Base-by-base conservation (phyloP, 2,329 filamentous ascomycete species). In the Diaporthe amygdali region DNA sequence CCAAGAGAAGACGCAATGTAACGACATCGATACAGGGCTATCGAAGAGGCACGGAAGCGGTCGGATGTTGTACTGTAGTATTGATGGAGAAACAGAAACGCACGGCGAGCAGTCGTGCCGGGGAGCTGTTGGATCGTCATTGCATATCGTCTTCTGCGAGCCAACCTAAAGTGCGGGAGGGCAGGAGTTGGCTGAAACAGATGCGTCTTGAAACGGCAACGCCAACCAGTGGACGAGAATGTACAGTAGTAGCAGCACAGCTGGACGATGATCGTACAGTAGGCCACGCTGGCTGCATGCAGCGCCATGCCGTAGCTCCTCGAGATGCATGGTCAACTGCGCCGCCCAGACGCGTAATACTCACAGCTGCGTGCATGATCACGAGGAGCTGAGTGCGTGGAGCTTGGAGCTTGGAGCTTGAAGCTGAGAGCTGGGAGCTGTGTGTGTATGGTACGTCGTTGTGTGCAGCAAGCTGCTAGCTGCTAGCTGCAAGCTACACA, bases 101-200 rank as follows among this genome's bases (percentile, higher is more conserved):
- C 56, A 63, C 27, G 56, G 39, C 34, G 25, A 47, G 56, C 27
- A 47, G 56, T 39, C n/a, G 59, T 37, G 59, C 44, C 44, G 59
- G 59, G 44, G 10, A 64, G 20, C 44, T 64, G 59, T 64, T 64
- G 59, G 59, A 64, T 64, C 59, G 59, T 47, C 59, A 32, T 22
- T 64, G 59, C 59, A 64, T 49, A 25, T 34, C 12, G 59, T 4
- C 44, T 25, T n/a, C n/a, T 64, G 44, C 59, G 37, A 27, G 44
- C 44, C 59, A 64, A 64, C 59, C n/a, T 64, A 64, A 49, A 64
- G 25, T 64, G 59, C 27, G 22, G 44, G 20, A 34, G 59, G 55
- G 27, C 59, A 47, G 41, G 59, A 64, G 59, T 64, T 27, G 25
- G 59, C 59, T 64, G 59, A 64, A 64, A 64, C 59, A 64, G 44